Percentiles rank a stretch among this genome's conserved stretches.
phyloP scores from a whole-genome alignment of 2,329 filamentous ascomycete genomes.

The Diplocarpon rosae region DNA sequence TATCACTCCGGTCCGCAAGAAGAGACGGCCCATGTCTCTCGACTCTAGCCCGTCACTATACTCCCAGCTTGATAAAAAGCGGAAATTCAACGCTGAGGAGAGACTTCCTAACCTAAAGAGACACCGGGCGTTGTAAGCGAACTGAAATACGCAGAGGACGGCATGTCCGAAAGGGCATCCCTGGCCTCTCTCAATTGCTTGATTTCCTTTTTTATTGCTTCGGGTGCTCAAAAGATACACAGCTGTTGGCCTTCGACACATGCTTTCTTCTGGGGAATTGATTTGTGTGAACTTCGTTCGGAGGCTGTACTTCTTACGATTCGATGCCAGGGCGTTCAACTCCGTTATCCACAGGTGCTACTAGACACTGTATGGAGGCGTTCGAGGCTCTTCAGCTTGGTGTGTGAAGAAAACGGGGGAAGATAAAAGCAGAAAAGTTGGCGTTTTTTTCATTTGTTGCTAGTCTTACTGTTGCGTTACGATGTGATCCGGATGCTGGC shows the following conservation, averaged over 20 bases:
- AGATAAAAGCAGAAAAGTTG: background rate
- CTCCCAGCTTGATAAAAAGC: constrained; percentile 16
- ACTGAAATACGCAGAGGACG: constrained; percentile 3
- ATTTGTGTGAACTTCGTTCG: too few species aligned
- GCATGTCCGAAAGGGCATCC: constrained; percentile 6
- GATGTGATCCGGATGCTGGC: too few species aligned
- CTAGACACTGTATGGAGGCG: too few species aligned
- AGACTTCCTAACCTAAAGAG: constrained; percentile 18
- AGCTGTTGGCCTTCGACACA: background rate
- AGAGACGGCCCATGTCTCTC: constrained; percentile 6
- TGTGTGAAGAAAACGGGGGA: background rate
- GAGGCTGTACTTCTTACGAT: too few species aligned
- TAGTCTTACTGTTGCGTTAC: too few species aligned
- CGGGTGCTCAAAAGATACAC: too few species aligned
- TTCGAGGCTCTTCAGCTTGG: too few species aligned
- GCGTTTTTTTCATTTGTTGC: background rate
- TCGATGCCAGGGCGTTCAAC: too few species aligned
- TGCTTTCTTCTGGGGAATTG: background rate
- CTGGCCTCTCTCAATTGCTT: constrained; percentile 1
- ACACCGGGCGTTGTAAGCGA: constrained; percentile 14
- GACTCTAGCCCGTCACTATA: constrained; percentile 19
- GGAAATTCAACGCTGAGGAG: constrained; percentile 21
- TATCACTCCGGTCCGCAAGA: constrained; percentile 54
- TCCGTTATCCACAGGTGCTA: too few species aligned
- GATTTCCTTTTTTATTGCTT: background rate